A percentile compares a stretch with the other conserved stretches of the same genome.
These are phyloP conservation scores for Globisporangium echinulatum DNA, from an alignment of 352 stramenopile genomes.

Conservation along the genomic window DNA sequence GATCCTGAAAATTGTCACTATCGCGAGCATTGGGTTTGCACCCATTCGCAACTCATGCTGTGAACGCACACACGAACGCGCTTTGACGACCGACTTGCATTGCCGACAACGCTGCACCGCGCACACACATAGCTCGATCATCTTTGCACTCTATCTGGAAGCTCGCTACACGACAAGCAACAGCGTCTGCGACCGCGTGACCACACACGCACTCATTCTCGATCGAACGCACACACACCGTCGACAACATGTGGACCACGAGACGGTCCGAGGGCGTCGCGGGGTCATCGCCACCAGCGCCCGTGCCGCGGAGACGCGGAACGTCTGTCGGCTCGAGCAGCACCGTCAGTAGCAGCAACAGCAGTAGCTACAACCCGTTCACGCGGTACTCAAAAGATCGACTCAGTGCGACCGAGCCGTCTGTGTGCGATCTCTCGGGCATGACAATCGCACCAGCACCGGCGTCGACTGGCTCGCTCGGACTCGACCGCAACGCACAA, in stretches of 20 bases:
- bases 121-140: no score
- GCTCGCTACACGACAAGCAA: background rate
- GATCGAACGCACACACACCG: no score
- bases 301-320: constrained; percentile 8
- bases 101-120: no score
- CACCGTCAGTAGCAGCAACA: constrained; percentile 6
- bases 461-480: background rate
- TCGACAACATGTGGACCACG: background rate
- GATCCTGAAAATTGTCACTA: background rate
- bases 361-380: constrained; percentile 11
- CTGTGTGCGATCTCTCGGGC: background rate
- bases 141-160: background rate
- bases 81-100: no score
- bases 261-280: background rate
- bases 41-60: background rate
- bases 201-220: background rate
- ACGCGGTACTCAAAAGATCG: constrained; percentile 11
- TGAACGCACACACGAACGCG: no score
- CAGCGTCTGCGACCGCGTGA: background rate
- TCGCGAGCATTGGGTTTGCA: background rate
- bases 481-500: background rate
- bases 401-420: constrained; percentile 5
- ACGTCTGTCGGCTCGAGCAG: constrained; percentile 14
- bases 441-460: background rate
- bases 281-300: constrained; percentile 3